Conservation (phyloP, 2,329 filamentous ascomycete genomes). For the Cercospora zeina region DNA sequence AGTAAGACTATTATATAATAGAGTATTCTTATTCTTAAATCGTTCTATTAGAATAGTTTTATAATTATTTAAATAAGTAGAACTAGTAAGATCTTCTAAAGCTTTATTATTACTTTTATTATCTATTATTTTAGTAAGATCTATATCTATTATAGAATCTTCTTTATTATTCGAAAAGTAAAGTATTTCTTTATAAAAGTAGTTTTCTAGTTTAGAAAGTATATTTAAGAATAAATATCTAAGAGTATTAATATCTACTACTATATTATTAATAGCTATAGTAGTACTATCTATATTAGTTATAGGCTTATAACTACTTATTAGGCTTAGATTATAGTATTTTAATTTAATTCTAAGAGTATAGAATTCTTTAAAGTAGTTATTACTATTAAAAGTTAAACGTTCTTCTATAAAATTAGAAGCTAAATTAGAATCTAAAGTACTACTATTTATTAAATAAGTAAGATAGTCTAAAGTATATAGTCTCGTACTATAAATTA, state of each 20-base stretch:
- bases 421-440: background rate
- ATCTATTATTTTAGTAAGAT: background rate
- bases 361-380: background rate
- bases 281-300: background rate
- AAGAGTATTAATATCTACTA: background rate
- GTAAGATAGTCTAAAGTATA: background rate
- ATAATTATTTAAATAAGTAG: background rate
- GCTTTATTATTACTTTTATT: background rate
- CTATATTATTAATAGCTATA: background rate
- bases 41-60: background rate
- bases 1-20: background rate
- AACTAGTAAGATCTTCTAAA: background rate
- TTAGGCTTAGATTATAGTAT: background rate
- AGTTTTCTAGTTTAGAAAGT: background rate
- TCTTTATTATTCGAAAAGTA: background rate
- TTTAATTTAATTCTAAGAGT: background rate
- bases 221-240: background rate
- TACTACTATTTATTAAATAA: background rate
- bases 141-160: background rate
- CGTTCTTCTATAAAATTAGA: background rate
- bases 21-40: background rate
- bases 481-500: background rate
- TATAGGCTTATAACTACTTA: background rate
- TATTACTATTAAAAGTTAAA: background rate
- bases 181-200: background rate